These are phyloP conservation scores for Paxillus ammoniavirescens DNA, from an alignment of 768 basidiomycete species.

Conservation along the genomic window DNA sequence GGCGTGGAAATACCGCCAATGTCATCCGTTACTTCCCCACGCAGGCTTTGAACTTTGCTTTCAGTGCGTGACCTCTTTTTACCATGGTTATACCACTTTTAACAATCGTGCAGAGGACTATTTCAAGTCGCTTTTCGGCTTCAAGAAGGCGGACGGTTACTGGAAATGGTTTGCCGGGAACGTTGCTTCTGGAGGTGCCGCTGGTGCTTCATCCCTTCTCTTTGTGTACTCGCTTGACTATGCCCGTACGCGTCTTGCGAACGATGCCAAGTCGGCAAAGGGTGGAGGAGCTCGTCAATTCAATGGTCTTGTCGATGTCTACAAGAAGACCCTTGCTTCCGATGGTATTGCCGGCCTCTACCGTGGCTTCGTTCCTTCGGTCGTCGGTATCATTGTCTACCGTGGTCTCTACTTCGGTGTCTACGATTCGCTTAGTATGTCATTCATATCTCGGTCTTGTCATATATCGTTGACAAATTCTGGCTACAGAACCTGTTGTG, in stretches of 20 bases:
- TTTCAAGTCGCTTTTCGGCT: conserved; percentile 98
- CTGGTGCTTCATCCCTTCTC: conserved; percentile 96
- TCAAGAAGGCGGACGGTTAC: conserved; percentile 98
- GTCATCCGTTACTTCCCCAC: conserved; percentile 99
- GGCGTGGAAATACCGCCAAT: conserved; percentile 99
- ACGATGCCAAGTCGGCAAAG: conserved; percentile 96
- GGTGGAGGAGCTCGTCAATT: conserved; percentile 93
- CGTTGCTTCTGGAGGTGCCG: conserved; percentile 97
- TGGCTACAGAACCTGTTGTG: conserved; percentile 82
- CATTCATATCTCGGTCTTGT: conserved; percentile 18
- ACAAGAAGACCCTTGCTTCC: conserved; percentile 94
- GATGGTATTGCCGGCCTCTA: conserved; percentile 99
- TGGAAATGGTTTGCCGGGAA: conserved; percentile 99
- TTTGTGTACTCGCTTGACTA: conserved; percentile 99
- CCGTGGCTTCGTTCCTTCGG: conserved; percentile 99
- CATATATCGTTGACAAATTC: conserved; percentile 20
- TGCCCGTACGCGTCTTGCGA: conserved; percentile 98
- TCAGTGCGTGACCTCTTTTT: conserved; percentile 65
- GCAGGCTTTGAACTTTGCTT: conserved; percentile 99
- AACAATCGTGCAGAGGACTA: conserved; percentile 67
- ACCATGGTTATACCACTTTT: not conserved
- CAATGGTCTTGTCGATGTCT: conserved; percentile 97
- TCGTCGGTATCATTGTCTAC: conserved; percentile 99
- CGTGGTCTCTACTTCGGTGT: conserved; percentile 99
- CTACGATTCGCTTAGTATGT: conserved; percentile 89